A percentile compares a stretch with the other conserved stretches of the same genome.
These are phyloP conservation scores for Inga laurina DNA, from an alignment of 306 rosid genomes.

Conservation along the genomic window DNA sequence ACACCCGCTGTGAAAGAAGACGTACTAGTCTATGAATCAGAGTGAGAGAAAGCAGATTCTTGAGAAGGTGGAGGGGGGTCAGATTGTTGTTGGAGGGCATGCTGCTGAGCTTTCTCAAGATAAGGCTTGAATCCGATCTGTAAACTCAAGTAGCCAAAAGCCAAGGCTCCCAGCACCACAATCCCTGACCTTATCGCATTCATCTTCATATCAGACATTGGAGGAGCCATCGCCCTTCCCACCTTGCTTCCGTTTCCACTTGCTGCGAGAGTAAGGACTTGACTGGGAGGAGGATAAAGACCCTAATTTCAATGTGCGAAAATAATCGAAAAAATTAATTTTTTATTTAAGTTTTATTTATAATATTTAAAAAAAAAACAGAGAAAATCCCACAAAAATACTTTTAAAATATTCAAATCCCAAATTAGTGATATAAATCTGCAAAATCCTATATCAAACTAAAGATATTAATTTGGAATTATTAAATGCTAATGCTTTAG, in stretches of 20 bases:
- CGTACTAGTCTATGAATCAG: conserved; percentile 27
- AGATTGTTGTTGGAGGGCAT: conserved; percentile 37
- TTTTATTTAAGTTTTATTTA: too few species aligned
- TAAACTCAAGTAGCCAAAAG: conserved; percentile 77
- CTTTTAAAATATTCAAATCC: too few species aligned
- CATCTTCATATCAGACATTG: conserved; percentile 50
- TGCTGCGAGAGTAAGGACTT: background rate
- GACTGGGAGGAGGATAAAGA: background rate
- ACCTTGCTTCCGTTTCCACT: background rate
- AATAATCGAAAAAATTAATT: too few species aligned
- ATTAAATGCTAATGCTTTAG: too few species aligned
- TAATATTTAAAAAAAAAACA: too few species aligned
- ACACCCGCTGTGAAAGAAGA: background rate
- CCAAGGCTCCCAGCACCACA: conserved; percentile 86
- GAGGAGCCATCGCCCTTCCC: conserved; percentile 39
- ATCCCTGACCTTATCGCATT: conserved; percentile 77
- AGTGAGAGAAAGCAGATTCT: conserved; percentile 40
- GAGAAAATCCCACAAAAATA: too few species aligned
- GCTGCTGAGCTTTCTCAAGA: conserved; percentile 67
- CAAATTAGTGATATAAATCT: too few species aligned
- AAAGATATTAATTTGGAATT: too few species aligned
- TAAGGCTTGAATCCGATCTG: conserved; percentile 77
- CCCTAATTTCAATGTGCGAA: background rate
- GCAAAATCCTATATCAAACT: too few species aligned
- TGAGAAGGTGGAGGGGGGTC: conserved; percentile 42